These are phyloP conservation scores for Didymella sp. DNA, from an alignment of 2,329 filamentous ascomycete genomes.

Conservation along the genomic window DNA sequence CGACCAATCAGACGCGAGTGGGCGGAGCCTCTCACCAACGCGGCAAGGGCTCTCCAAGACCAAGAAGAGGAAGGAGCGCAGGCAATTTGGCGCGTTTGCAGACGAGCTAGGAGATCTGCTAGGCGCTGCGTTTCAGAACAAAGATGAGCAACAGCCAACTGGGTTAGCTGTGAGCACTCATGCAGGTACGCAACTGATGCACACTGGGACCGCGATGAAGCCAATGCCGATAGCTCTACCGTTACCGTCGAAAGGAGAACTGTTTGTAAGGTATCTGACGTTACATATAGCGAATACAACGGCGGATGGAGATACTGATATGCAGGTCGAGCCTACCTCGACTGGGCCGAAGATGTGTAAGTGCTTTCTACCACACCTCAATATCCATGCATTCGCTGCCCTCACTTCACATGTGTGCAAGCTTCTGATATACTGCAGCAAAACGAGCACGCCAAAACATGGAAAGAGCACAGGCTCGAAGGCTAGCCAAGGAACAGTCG, in stretches of 20 bases:
- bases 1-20: conserved; percentile 35
- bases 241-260: not conserved
- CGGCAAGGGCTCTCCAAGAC: conserved; percentile 21
- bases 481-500: conserved; percentile 16
- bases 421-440: conserved; percentile 11
- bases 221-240: not conserved
- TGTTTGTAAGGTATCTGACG: not conserved
- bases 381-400: not conserved
- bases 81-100: conserved; percentile 30
- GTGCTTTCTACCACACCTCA: not conserved
- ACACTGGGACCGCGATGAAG: conserved; percentile 6
- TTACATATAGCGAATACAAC: not conserved
- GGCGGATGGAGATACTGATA: conserved; percentile 18
- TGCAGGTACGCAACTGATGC: conserved; percentile 19
- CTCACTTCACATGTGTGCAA: too few species aligned
- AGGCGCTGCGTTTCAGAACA: conserved; percentile 26
- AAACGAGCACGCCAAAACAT: conserved; percentile 32
- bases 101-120: conserved; percentile 29
- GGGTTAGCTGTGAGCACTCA: conserved; percentile 3
- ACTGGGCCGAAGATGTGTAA: conserved; percentile 31
- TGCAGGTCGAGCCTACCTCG: conserved; percentile 19
- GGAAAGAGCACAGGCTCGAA: conserved; percentile 28
- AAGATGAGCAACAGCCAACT: conserved; percentile 2
- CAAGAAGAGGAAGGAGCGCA: conserved; percentile 30
- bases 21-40: conserved; percentile 28